Evolutionary conservation across 129 eudicot species (phyloP), one percentile per base, ranked within the genome.

Genomic region (Scalesia atractyloides): DNA sequence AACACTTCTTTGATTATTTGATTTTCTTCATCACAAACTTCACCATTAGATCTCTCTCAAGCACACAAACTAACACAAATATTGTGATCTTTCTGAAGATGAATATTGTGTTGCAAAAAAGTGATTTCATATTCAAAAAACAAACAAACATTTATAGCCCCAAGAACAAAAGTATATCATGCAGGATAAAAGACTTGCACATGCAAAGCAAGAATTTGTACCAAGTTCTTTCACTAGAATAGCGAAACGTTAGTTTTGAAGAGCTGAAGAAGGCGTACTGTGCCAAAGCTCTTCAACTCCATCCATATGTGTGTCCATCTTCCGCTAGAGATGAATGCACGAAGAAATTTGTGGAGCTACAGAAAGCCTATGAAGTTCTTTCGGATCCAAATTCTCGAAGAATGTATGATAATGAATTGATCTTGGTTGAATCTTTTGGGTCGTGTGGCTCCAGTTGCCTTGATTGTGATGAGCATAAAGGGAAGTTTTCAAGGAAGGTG

Each of bases 191-290:
- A 19, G 70, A 74, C 15, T 19, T 46, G 41, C 37, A 59, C 19
- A 62, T 69, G 52, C 76, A 74, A 37, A 62, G 48, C 14, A 69
- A 78, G 20, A 79, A 64, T 30, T 70, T 74, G 49, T 82, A 82
- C 39, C 52, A 82, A 74, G 49, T 82, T 70, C 83, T 77, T 66
- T 86, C 85, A 58, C 51, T 77, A 4, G 49, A 64, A 8, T 74
- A 84, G 0, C 69, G 73, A 2, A 65, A 72, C 2, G 81, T 75
- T 54, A 78, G 85, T 52, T 69, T 74, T 22, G 76, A 85, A 17
- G 89, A 87, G 26, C 67, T 87, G 63, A 87, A 82, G 82, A 87
- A 74, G 66, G 93, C 93, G 48, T 87, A 87, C 50, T 82, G 86
- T 18, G 57, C 58, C 22, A 79, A 63, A 79, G 87, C 93, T 6